Conservation (phyloP, 441 rosid species). For the Pelargonium cotyledonis region DNA sequence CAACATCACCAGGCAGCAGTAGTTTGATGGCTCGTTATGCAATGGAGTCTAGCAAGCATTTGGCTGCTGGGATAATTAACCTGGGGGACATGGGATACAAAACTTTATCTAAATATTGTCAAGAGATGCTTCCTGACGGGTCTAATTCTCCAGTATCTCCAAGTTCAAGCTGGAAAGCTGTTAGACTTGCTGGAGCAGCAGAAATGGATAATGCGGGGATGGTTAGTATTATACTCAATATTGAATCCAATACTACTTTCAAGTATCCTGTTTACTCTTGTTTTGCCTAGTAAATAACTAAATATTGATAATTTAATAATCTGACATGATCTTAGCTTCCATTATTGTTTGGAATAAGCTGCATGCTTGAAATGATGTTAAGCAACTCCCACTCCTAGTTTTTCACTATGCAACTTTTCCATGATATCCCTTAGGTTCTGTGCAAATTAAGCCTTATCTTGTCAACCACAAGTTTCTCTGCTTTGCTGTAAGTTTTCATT, state of each 20-base stretch:
- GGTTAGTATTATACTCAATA: conserved; percentile 49
- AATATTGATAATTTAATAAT: background rate
- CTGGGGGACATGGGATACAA: conserved; percentile 89
- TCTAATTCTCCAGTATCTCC: conserved; percentile 68
- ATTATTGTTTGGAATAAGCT: background rate
- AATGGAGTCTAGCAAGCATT: conserved; percentile 88
- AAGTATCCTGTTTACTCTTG: background rate
- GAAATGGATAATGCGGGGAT: conserved; percentile 81
- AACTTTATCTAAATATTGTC: conserved; percentile 75
- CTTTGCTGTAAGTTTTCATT: conserved; percentile 7
- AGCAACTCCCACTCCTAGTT: too few relatives aligned
- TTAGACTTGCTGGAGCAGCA: conserved; percentile 39
- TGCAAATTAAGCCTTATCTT: background rate
- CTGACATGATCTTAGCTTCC: background rate
- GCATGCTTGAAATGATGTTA: background rate
- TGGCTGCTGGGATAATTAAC: conserved; percentile 74
- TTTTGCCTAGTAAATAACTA: conserved; percentile 9
- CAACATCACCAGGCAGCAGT: conserved; percentile 80
- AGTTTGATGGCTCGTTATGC: conserved; percentile 86
- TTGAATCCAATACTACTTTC: conserved; percentile 3
- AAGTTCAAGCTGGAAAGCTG: conserved; percentile 71
- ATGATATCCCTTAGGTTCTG: background rate
- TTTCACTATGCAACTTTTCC: too few relatives aligned
- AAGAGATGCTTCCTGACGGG: conserved; percentile 77
- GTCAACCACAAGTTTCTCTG: background rate